Base-by-base conservation (phyloP, 164 flowering plant genomes). In the Vitis amurensis region DNA sequence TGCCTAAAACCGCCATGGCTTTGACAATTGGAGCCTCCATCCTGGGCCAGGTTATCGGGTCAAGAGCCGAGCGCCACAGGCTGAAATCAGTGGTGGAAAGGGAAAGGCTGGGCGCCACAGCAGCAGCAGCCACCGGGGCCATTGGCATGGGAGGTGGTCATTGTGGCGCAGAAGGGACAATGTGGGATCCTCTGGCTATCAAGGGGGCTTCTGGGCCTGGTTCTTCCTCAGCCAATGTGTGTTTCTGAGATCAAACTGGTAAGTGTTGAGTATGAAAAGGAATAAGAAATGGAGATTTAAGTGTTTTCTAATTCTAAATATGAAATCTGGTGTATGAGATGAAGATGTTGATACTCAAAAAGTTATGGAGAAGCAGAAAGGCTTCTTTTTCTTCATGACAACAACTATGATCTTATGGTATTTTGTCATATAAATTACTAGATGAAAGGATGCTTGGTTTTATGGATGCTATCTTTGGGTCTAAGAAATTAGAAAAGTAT, bases 1-100 rank as follows among this genome's bases (percentile, higher is more conserved):
- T 92, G 89, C 97, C 97, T 4, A 90, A 88, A 69, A 76, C 88
- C 2, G 95, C 97, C 3, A 92, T 92, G 92, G 93, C 88, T 0
- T 62, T 92, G 66, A 92, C 97, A 8, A 84, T 90, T 73, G 91
- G 81, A 23, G 97, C 95, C 14, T 90, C 97, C 3, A 63, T 92
- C 29, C 64, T 90, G 8, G 97, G 97, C 2, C 97, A 92, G 85
- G 82, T 85, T 10, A 86, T 90, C 55, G 97, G 97, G 11, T 88
- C 97, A 0, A 84, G 97, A 67, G 97, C 97, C 17, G 97, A 92
- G 77, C 76, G 91, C 23, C 23, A 79, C 19, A 82, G 97, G 16
- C 64, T 92, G 70, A 85, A 77, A 70, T 64, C 76, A 12, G 66
- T 64, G 13, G 76, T 72, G 29, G 71, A 71, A 51, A 71, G 57